Conservation (phyloP, 2,329 filamentous ascomycete genomes). For the Fusarium oligoseptatum region DNA sequence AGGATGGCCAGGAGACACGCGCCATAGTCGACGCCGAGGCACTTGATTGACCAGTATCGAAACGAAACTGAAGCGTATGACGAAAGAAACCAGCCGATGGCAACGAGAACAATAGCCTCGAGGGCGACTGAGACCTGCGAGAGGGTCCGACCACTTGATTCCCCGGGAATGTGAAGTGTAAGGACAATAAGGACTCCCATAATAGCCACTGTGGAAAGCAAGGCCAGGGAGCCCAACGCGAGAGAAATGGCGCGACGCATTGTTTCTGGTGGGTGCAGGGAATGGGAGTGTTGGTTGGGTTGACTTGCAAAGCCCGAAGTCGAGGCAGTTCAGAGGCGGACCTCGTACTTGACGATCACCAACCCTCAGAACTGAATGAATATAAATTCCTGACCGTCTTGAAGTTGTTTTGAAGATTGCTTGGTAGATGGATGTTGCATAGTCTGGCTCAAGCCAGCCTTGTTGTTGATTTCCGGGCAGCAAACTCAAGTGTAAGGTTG, state of each 20-base stretch:
- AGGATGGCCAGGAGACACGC: constrained; percentile 56
- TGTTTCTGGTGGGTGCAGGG: constrained; percentile 14
- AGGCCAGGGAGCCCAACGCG: constrained; percentile 36
- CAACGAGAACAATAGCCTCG: constrained; percentile 45
- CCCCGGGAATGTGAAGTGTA: constrained; percentile 32
- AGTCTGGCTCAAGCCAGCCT: constrained; percentile 25
- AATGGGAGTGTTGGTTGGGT: constrained; percentile 6
- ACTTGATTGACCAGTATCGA: constrained; percentile 42
- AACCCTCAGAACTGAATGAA: constrained; percentile 8
- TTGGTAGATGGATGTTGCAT: constrained; percentile 22
- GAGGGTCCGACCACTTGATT: constrained; percentile 41
- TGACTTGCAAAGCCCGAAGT: constrained; percentile 22
- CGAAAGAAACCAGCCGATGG: constrained; percentile 52
- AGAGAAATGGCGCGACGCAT: constrained; percentile 40
- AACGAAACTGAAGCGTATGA: constrained; percentile 44
- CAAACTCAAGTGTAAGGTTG: constrained; percentile 10
- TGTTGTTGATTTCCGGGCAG: constrained; percentile 14
- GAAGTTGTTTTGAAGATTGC: constrained; percentile 4
- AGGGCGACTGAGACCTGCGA: constrained; percentile 47
- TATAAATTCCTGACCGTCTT: background rate
- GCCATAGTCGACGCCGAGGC: constrained; percentile 45
- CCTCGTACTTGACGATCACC: constrained; percentile 28
- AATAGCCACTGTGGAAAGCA: constrained; percentile 39
- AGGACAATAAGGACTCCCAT: constrained; percentile 40
- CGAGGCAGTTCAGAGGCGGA: constrained; percentile 28